Evolutionary conservation across 2,329 filamentous ascomycete species (phyloP).

Genomic region (Paraphoma sp.): DNA sequence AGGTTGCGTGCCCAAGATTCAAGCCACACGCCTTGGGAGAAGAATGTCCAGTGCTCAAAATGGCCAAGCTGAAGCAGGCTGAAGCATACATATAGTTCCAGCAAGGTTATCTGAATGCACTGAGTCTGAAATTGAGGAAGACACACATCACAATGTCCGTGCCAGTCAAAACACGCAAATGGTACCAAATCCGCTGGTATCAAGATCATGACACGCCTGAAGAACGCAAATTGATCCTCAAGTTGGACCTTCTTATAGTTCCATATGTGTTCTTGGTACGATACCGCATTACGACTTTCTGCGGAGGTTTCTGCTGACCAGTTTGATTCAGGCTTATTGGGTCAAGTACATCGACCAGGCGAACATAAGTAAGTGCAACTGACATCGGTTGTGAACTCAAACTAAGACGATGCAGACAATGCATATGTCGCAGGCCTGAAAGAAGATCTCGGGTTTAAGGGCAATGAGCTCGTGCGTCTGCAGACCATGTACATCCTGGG

Average conservation of each 20-base stretch:
- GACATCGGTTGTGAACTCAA: neutral
- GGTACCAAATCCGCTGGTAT: slow-evolving; percentile 39
- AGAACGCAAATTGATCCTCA: slow-evolving; percentile 60
- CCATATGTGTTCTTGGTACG: slow-evolving; percentile 62
- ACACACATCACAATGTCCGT: slow-evolving; percentile 10
- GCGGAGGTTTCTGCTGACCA: neutral
- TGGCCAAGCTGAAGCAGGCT: neutral
- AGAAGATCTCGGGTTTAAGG: slow-evolving; percentile 59
- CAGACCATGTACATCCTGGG: slow-evolving; percentile 62
- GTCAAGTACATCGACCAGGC: slow-evolving; percentile 59
- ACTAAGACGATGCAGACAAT: slow-evolving; percentile 52
- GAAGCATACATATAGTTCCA: neutral
- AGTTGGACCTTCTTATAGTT: slow-evolving; percentile 63
- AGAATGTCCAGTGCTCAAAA: neutral
- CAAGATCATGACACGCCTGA: slow-evolving; percentile 54
- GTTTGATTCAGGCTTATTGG: slow-evolving; percentile 6
- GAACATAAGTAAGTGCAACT: slow-evolving; percentile 56
- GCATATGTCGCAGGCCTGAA: slow-evolving; percentile 63
- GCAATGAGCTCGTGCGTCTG: slow-evolving; percentile 63
- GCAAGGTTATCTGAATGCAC: neutral
- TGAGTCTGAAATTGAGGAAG: too few relatives aligned
- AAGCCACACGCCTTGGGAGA: neutral
- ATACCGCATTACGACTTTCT: too few relatives aligned
- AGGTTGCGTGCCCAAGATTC: neutral
- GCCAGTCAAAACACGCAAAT: slow-evolving; percentile 20